Conservation (phyloP, 2,329 filamentous ascomycete species). For the Pyricularia grisea region DNA sequence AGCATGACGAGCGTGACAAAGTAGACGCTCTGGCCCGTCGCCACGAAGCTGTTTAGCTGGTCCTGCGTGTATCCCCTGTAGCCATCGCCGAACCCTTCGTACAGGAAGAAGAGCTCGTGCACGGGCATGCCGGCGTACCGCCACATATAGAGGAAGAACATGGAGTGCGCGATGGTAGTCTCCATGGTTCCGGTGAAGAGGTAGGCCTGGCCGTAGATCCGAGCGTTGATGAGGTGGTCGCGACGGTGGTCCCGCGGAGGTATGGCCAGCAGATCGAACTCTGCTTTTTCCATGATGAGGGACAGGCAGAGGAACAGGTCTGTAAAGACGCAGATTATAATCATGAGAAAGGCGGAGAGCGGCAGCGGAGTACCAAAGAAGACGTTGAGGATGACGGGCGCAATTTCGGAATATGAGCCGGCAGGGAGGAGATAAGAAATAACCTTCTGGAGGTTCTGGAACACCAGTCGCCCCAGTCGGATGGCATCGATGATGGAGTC, state of each 20-base stretch:
- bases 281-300: conserved; percentile 67
- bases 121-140: conserved; percentile 45
- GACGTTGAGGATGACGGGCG: conserved; percentile 67
- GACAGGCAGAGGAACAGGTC: conserved; percentile 66
- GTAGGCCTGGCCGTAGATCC: conserved; percentile 64
- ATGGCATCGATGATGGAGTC: conserved; percentile 63
- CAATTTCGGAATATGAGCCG: conserved; percentile 63
- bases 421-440: conserved; percentile 67
- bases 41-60: conserved; percentile 44
- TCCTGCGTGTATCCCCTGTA: conserved; percentile 41
- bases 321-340: conserved; percentile 63
- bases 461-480: conserved; percentile 65
- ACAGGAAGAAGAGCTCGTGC: conserved; percentile 53
- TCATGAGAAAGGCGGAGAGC: conserved; percentile 65
- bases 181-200: conserved; percentile 58
- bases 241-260: conserved; percentile 59
- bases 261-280: conserved; percentile 63
- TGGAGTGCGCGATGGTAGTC: conserved; percentile 49
- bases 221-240: conserved; percentile 64
- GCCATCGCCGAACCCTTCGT: conserved; percentile 56
- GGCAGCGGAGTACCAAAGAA: conserved; percentile 65
- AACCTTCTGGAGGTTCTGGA: conserved; percentile 71
- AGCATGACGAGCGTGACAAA: conserved; percentile 75
- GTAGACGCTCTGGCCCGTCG: conserved; percentile 63
- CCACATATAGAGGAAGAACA: conserved; percentile 58